A percentile compares a stretch with the other conserved stretches of the same genome.
These are phyloP conservation scores for Rhexocercosporidium sp. DNA, from an alignment of 2,329 filamentous ascomycete genomes.

Conservation along the genomic window DNA sequence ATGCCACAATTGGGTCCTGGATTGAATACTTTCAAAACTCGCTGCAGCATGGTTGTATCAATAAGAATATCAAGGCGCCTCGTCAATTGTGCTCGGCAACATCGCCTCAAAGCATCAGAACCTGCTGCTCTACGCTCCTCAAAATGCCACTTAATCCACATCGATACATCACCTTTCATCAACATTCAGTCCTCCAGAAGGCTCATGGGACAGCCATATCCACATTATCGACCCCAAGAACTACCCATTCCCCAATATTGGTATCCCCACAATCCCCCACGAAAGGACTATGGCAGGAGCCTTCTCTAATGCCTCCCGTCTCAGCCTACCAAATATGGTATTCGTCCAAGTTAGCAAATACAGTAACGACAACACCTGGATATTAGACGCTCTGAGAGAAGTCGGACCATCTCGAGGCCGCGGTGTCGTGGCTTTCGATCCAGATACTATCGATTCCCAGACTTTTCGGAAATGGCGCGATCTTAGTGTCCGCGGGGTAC, in stretches of 20 bases:
- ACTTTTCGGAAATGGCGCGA: constrained; percentile 58
- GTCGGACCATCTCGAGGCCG: constrained; percentile 56
- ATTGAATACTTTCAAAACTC: background rate
- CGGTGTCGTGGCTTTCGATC: constrained; percentile 62
- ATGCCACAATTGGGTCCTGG: background rate
- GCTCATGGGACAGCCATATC: constrained; percentile 55
- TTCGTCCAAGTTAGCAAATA: constrained; percentile 65
- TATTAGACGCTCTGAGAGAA: constrained; percentile 57
- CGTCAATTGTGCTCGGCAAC: background rate
- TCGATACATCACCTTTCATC: constrained; percentile 11
- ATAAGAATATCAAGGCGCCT: background rate
- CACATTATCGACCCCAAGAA: constrained; percentile 61
- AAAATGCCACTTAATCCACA: background rate
- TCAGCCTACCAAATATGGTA: constrained; percentile 61
- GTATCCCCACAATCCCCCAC: constrained; percentile 56
- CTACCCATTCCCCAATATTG: constrained; percentile 52
- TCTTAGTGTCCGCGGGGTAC: constrained; percentile 62
- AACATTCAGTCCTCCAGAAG: constrained; percentile 2
- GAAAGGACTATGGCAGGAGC: constrained; percentile 57
- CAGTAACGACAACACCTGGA: constrained; percentile 62
- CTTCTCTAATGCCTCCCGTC: constrained; percentile 53
- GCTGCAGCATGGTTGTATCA: background rate
- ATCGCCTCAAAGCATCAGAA: background rate
- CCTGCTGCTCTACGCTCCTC: background rate
- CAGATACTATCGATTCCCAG: constrained; percentile 44